Evolutionary conservation across 257 asterid species (phyloP).

Genomic region (Oldenlandia corymbosa): DNA sequence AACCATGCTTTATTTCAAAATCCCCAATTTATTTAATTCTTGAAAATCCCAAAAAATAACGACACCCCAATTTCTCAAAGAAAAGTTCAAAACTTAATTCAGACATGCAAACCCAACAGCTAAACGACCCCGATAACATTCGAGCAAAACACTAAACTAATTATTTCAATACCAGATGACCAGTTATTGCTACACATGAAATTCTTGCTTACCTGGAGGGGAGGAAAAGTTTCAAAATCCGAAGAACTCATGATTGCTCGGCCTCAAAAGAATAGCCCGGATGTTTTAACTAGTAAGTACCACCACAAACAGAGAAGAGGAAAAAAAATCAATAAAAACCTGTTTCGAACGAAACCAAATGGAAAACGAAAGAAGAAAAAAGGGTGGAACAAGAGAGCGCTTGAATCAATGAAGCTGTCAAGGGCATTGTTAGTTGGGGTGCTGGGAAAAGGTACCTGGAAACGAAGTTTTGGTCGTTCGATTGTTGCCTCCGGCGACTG

Average conservation of each 20-base stretch:
- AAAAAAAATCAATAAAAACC: too few relatives aligned
- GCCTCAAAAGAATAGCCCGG: not conserved
- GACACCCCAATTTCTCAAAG: not conserved
- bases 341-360: not conserved
- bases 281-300: constrained; percentile 17
- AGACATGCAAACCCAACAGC: not conserved
- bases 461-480: too few relatives aligned
- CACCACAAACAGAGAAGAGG: constrained; percentile 5
- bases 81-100: not conserved
- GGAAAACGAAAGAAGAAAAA: too few relatives aligned
- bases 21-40: not conserved
- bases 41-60: not conserved
- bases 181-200: not conserved
- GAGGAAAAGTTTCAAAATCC: constrained; percentile 33
- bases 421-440: too few relatives aligned
- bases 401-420: too few relatives aligned
- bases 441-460: too few relatives aligned
- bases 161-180: not conserved
- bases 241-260: constrained; percentile 38
- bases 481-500: too few relatives aligned
- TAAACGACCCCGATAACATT: not conserved
- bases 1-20: not conserved
- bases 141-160: not conserved
- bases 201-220: constrained; percentile 35
- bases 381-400: too few relatives aligned